phyloP scores from a whole-genome alignment of 169 alveolate species.

The Perkinsus olseni region DNA sequence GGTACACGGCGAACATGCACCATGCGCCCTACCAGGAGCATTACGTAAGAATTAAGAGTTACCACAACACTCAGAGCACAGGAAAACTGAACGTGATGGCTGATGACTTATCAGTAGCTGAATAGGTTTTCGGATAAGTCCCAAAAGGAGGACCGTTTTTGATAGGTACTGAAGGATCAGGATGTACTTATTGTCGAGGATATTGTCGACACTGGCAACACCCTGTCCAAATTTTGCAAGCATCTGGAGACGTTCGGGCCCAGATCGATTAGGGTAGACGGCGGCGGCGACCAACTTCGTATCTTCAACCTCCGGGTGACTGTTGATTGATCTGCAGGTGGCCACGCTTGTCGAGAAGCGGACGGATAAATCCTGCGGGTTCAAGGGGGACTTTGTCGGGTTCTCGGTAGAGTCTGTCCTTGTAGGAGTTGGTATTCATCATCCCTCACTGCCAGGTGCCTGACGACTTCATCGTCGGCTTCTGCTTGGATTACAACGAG shows the following conservation, averaged over 20 bases:
- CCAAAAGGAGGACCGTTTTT: too few relatives aligned
- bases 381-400: constrained; percentile 53
- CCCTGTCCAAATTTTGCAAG: constrained; percentile 35
- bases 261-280: constrained; percentile 29
- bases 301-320: too few relatives aligned
- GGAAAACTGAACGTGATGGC: constrained; percentile 23
- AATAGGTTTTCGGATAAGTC: too few relatives aligned
- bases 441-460: constrained; percentile 11
- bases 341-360: too few relatives aligned
- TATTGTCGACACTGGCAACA: constrained; percentile 49
- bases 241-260: constrained; percentile 39
- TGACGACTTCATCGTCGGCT: constrained; percentile 33
- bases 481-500: constrained; percentile 39
- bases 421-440: too few relatives aligned
- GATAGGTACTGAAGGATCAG: constrained; percentile 25
- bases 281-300: too few relatives aligned
- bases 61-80: constrained; percentile 28
- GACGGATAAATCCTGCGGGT: constrained; percentile 12
- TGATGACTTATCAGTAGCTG: too few relatives aligned
- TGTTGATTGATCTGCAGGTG: too few relatives aligned
- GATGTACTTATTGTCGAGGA: constrained; percentile 58
- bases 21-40: constrained; percentile 43
- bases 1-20: constrained; percentile 11
- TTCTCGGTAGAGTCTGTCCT: constrained; percentile 10
- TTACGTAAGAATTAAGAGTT: constrained; percentile 47